Conservation (phyloP, 2,329 filamentous ascomycete genomes). For the Coniochaeta ligniaria region DNA sequence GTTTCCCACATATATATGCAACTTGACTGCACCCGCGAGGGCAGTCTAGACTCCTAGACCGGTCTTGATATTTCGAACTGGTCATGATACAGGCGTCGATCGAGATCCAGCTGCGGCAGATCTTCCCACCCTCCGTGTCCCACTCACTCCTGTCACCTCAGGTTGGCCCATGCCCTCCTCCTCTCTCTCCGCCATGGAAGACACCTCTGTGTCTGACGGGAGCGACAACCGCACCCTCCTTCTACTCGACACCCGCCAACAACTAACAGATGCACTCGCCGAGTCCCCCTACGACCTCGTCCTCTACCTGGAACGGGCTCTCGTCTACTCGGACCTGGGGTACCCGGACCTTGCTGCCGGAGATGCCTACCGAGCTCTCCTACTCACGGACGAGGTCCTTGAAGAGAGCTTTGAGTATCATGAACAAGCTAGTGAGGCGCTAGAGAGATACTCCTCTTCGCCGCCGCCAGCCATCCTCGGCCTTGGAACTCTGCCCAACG, state of each 20-base stretch:
- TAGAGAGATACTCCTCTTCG: constrained; percentile 30
- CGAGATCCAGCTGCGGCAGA: constrained; percentile 1
- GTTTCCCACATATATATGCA: neutral
- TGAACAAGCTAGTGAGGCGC: constrained; percentile 51
- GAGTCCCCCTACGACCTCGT: constrained; percentile 53
- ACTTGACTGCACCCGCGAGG: neutral
- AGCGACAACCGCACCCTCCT: constrained; percentile 30
- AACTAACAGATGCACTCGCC: constrained; percentile 47
- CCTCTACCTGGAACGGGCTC: constrained; percentile 62
- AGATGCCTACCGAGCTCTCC: constrained; percentile 85
- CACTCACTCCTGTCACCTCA: neutral
- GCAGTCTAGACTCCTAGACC: neutral
- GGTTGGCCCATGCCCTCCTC: constrained; percentile 3
- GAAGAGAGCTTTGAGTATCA: constrained; percentile 82
- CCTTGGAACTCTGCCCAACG: constrained; percentile 32
- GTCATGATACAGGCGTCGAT: neutral
- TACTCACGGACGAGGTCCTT: constrained; percentile 72
- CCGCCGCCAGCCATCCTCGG: constrained; percentile 37
- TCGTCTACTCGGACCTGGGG: constrained; percentile 63
- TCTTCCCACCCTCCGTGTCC: neutral
- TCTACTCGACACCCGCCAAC: constrained; percentile 46
- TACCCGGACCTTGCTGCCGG: constrained; percentile 88
- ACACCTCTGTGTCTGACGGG: constrained; percentile 21
- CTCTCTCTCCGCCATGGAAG: constrained; percentile 15
- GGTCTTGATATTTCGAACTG: neutral